phyloP scores from a whole-genome alignment of 768 basidiomycete species.

The Tulasnella sp. region DNA sequence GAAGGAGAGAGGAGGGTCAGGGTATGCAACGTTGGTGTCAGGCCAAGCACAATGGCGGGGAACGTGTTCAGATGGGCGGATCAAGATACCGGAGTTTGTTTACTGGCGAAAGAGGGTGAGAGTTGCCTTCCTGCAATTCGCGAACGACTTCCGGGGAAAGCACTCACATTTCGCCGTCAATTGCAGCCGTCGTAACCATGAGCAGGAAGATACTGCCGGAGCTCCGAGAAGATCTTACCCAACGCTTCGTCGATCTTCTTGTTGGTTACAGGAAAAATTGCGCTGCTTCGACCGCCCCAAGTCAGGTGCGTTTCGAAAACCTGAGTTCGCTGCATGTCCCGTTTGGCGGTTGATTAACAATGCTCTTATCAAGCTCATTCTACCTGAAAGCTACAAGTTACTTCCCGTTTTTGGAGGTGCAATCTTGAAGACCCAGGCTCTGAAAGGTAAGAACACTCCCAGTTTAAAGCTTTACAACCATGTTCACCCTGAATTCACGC shows the following conservation, averaged over 20 bases:
- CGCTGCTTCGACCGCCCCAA: constrained; percentile 71
- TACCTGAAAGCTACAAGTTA: constrained; percentile 90
- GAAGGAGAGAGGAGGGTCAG: constrained; percentile 82
- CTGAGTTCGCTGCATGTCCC: background rate
- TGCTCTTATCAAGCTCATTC: constrained; percentile 65
- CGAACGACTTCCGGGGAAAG: background rate
- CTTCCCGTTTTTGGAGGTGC: constrained; percentile 81
- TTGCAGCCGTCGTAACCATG: constrained; percentile 71
- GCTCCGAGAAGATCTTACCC: constrained; percentile 85
- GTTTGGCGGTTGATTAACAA: background rate
- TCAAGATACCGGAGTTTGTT: constrained; percentile 76
- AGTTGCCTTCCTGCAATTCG: constrained; percentile 3
- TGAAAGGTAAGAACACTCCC: constrained; percentile 69
- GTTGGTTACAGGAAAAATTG: constrained; percentile 89
- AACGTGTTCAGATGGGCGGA: constrained; percentile 92
- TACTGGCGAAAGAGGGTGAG: constrained; percentile 78
- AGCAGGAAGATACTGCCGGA: constrained; percentile 61
- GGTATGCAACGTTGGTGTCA: constrained; percentile 81
- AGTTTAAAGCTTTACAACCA: background rate
- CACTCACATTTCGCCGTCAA: background rate
- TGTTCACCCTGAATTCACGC: constrained; percentile 13
- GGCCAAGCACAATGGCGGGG: constrained; percentile 74
- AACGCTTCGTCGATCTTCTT: constrained; percentile 77
- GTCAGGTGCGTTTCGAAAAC: constrained; percentile 62
- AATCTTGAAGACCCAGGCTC: constrained; percentile 83